Conservation (phyloP, 257 asterid genomes). For the Solanum sparsipilum region DNA sequence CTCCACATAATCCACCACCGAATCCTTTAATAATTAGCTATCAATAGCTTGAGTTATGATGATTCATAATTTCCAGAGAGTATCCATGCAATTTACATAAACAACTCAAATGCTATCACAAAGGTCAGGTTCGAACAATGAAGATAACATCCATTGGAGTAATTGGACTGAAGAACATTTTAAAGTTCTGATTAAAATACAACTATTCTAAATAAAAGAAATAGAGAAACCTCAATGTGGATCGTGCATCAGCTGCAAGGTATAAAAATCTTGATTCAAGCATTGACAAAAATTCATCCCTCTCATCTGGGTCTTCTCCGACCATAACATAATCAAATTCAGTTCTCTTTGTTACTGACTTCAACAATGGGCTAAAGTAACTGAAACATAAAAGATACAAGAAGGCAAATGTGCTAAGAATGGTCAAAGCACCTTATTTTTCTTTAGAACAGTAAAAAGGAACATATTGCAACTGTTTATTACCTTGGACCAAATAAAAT, state of each 20-base stretch:
- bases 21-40: not conserved
- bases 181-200: not conserved
- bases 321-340: constrained; percentile 59
- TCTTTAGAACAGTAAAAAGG: not conserved
- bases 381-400: constrained; percentile 27
- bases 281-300: constrained; percentile 68
- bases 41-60: not conserved
- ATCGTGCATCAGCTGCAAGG: constrained; percentile 96
- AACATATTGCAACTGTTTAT: not conserved
- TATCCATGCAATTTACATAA: not conserved
- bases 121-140: not conserved
- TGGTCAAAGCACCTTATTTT: not conserved
- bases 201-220: not conserved
- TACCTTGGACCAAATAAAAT: constrained; percentile 89
- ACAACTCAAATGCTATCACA: not conserved
- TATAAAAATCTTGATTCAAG: constrained; percentile 82
- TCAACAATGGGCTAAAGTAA: constrained; percentile 87
- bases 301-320: constrained; percentile 74
- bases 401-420: not conserved
- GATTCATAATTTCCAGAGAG: not conserved
- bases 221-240: constrained; percentile 62
- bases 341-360: constrained; percentile 52
- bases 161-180: not conserved
- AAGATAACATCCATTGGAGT: not conserved
- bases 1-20: not conserved